A percentile compares a stretch with the other conserved stretches of the same genome.
Conservation (phyloP, 208 protist genomes). For the Trypanosoma grayi region DNA sequence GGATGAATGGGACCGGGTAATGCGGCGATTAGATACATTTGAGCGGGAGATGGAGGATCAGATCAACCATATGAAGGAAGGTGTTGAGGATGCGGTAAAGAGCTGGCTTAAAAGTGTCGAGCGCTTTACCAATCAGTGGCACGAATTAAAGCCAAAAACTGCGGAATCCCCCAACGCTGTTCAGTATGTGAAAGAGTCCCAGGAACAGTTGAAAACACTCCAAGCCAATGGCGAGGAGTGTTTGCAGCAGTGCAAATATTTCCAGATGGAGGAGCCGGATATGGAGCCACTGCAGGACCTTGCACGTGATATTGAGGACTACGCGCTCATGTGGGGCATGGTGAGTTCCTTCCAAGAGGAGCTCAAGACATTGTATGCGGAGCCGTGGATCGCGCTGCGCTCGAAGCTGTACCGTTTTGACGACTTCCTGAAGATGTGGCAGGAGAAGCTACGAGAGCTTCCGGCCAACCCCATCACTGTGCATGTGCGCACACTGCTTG, state of each 20-base stretch:
- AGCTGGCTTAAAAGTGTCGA: conserved; percentile 82
- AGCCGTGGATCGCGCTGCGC: conserved; percentile 95
- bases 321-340: conserved; percentile 85
- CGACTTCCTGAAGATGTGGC: conserved; percentile 94
- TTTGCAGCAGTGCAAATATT: conserved; percentile 89
- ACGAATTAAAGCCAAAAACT: conserved; percentile 94
- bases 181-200: conserved; percentile 76
- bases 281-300: conserved; percentile 77
- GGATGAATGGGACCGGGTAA: conserved; percentile 72
- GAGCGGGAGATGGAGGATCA: conserved; percentile 92
- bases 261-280: conserved; percentile 87
- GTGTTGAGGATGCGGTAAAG: conserved; percentile 69
- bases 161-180: conserved; percentile 67
- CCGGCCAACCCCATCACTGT: conserved; percentile 76
- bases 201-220: conserved; percentile 78
- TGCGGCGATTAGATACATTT: conserved; percentile 90
- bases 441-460: conserved; percentile 81
- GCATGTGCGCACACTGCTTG: conserved; percentile 88
- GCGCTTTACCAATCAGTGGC: conserved; percentile 92
- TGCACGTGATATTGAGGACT: conserved; percentile 81
- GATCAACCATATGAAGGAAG: conserved; percentile 59
- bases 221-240: conserved; percentile 68
- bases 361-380: conserved; percentile 64
- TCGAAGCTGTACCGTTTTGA: conserved; percentile 93
- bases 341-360: conserved; percentile 86